Conservation (phyloP, 257 asterid genomes). For the Galeopsis tetrahit region DNA sequence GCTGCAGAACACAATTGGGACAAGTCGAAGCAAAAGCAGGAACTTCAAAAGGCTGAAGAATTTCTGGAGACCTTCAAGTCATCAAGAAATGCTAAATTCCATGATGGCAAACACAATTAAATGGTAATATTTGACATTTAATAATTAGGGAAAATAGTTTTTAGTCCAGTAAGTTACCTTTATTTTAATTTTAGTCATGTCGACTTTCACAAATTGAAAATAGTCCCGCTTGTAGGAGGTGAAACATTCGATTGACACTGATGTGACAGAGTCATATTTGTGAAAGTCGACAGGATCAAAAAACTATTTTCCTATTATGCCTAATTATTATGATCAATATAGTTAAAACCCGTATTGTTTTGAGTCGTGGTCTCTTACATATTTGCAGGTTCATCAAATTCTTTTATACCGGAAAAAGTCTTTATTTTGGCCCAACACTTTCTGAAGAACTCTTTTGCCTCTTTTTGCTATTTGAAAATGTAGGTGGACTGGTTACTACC, state of each 20-base stretch:
- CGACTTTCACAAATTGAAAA: too few species aligned
- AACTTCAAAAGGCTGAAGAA: conserved; percentile 57
- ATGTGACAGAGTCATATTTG: too few species aligned
- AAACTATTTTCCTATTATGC: too few species aligned
- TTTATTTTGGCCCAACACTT: conserved; percentile 25
- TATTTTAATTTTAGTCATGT: too few species aligned
- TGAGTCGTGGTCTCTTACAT: too few species aligned
- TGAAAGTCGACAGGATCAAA: too few species aligned
- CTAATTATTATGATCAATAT: background rate
- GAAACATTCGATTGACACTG: too few species aligned
- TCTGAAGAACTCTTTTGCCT: conserved; percentile 12
- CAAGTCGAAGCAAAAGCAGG: conserved; percentile 74
- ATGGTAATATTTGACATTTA: conserved; percentile 29
- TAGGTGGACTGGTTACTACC: background rate
- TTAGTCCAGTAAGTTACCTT: too few species aligned
- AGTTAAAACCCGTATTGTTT: background rate
- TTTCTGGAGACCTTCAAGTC: conserved; percentile 95
- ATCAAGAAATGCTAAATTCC: conserved; percentile 84
- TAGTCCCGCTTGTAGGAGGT: too few species aligned
- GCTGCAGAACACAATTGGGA: conserved; percentile 92
- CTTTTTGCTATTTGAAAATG: conserved; percentile 18
- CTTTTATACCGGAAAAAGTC: conserved; percentile 11
- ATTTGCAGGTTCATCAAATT: conserved; percentile 41
- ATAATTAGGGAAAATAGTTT: background rate
- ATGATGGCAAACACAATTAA: conserved; percentile 88